phyloP scores from a whole-genome alignment of 306 rosid genomes.

The Psophocarpus tetragonolobus region DNA sequence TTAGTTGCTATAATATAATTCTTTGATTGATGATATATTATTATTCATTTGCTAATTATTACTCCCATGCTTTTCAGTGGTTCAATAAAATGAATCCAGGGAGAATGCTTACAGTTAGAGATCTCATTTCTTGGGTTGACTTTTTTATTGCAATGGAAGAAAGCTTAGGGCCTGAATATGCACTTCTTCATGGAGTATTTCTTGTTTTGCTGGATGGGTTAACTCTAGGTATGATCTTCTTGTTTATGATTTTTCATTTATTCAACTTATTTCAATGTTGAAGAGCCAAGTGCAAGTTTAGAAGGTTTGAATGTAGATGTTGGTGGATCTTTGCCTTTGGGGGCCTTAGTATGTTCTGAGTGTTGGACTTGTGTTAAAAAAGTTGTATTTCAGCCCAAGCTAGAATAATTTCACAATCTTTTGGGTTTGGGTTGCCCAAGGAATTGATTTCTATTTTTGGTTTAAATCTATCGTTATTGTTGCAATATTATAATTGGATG shows the following conservation, averaged over 20 bases:
- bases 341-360: not conserved
- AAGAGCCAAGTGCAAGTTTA: not conserved
- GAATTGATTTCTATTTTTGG: not conserved
- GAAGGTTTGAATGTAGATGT: not conserved
- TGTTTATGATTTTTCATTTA: conserved; percentile 12
- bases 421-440: not conserved
- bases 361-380: not conserved
- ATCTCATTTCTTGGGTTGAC: conserved; percentile 88
- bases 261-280: conserved; percentile 8
- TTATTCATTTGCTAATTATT: conserved; percentile 25
- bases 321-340: not conserved
- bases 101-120: conserved; percentile 85
- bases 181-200: conserved; percentile 85
- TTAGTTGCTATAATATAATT: not conserved
- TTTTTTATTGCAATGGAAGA: conserved; percentile 59
- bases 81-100: conserved; percentile 66
- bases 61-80: conserved; percentile 58
- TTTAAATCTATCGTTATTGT: not conserved
- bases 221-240: conserved; percentile 64
- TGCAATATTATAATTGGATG: not conserved
- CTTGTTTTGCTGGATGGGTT: conserved; percentile 95
- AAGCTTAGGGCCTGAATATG: conserved; percentile 67
- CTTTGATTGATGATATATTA: not conserved
- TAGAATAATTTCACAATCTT: not conserved
- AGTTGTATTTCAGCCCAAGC: not conserved